Base-by-base conservation (phyloP, 2,329 filamentous ascomycete species). In the Talaromyces sp. region DNA sequence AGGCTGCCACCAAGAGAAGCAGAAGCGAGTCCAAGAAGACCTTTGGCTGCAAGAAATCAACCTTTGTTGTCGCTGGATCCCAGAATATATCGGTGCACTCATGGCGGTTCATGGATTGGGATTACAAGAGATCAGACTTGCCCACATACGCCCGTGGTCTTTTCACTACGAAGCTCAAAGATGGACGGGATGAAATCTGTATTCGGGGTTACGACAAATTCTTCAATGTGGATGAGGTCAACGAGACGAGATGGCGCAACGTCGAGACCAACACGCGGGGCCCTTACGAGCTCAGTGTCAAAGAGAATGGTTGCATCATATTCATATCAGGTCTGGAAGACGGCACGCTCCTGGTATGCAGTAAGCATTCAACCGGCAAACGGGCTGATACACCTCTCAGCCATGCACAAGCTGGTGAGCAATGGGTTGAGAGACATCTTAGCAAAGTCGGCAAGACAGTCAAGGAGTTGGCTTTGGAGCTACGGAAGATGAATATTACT, bases 271-370 rank as follows among this genome's bases (percentile, higher is more conserved):
- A 90, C 64, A 98, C 95, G 0, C 82, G 87, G 69, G 93, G 92
- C 0, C 95, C 95, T 0, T 99, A 98, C 72, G 95, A 99, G 79
- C 82, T 99, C 64, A 98, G 93, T 65, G 87, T 98, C 61, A 99
- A 99, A 80, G 95, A 99, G 79, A 99, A 99, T 73, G 95, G 95
- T n/a, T 99, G 95, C 78, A 99, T 99, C 78, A 97, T 99, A 71
- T 99, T 99, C 81, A 88, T 99, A 53, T 90, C 93, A 17, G 95
- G 93, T 15, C 83, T 99, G 25, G 91, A 96, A 72, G 93, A 97
- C 72, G 93, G 88, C 40, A 92, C 91, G 1, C 82, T 99, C 10
- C 83, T 99, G 7, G 93, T 99, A n/a, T 98, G 94, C 85, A 98
- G 94, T 84, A 99, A 99, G 76, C 95, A 99, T 77, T 98, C 95